phyloP scores from a whole-genome alignment of 495 filamentous ascomycete genomes.

The Trichoderma virens region DNA sequence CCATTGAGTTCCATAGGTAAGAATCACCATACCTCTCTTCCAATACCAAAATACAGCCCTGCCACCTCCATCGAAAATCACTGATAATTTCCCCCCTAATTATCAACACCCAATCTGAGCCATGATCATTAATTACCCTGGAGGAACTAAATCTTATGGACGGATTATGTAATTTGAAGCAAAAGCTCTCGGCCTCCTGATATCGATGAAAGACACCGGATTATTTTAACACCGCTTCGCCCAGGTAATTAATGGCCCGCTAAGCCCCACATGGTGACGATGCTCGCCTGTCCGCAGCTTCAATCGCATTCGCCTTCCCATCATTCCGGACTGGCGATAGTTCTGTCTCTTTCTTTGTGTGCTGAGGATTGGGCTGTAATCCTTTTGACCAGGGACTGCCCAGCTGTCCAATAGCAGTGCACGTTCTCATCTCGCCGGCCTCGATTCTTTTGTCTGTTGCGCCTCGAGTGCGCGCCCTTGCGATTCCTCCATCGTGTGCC shows the following conservation, averaged over 20 bases:
- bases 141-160: background rate
- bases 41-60: too few species aligned
- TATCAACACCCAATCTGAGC: too few species aligned
- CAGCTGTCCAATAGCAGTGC: background rate
- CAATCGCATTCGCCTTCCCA: background rate
- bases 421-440: background rate
- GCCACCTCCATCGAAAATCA: too few species aligned
- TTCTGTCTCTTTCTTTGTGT: background rate
- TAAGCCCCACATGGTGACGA: conserved; percentile 8
- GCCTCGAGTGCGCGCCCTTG: background rate
- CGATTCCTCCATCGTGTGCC: background rate
- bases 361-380: background rate
- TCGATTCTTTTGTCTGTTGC: background rate
- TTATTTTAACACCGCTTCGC: background rate
- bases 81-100: too few species aligned
- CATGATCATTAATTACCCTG: too few species aligned
- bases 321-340: background rate
- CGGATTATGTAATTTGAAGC: background rate
- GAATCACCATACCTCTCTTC: too few species aligned
- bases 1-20: too few species aligned
- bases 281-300: background rate
- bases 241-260: conserved; percentile 6
- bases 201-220: background rate
- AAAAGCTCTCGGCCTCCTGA: too few species aligned
- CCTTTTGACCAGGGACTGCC: background rate